Percentiles rank a stretch among this genome's conserved stretches.
Conservation (phyloP, 2,329 filamentous ascomycete genomes). For the Fusarium virguliforme region DNA sequence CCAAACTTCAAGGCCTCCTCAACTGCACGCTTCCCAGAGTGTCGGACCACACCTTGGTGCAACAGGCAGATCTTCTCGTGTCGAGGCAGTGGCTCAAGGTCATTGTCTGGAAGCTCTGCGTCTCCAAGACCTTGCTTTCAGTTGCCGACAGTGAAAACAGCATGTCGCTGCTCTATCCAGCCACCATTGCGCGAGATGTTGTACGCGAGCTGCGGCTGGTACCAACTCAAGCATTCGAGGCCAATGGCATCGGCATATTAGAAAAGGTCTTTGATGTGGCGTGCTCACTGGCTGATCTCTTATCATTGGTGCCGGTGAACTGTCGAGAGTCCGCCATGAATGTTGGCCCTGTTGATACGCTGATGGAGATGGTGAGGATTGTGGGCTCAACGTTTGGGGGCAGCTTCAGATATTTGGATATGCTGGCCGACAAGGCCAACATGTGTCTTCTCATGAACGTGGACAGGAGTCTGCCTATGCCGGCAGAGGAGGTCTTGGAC, state of each 20-base stretch:
- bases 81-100: constrained; percentile 51
- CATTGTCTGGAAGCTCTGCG: constrained; percentile 52
- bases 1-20: constrained; percentile 31
- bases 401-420: neutral
- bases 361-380: constrained; percentile 12
- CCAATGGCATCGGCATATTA: constrained; percentile 54
- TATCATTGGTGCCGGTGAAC: constrained; percentile 1
- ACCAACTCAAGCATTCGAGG: constrained; percentile 51
- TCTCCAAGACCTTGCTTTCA: constrained; percentile 41
- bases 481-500: neutral
- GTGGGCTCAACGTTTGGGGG: constrained; percentile 4
- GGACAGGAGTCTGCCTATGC: neutral
- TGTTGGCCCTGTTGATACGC: constrained; percentile 1
- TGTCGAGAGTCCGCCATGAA: neutral
- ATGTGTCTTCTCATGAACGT: constrained; percentile 1
- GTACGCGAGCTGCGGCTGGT: constrained; percentile 46
- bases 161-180: constrained; percentile 51
- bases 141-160: constrained; percentile 36
- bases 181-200: constrained; percentile 48
- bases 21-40: constrained; percentile 27
- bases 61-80: constrained; percentile 50
- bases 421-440: neutral
- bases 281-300: constrained; percentile 52
- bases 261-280: constrained; percentile 57
- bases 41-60: constrained; percentile 32